Evolutionary conservation across 108 stramenopile genomes (phyloP).

Genomic region (Conticribra weissflogii): DNA sequence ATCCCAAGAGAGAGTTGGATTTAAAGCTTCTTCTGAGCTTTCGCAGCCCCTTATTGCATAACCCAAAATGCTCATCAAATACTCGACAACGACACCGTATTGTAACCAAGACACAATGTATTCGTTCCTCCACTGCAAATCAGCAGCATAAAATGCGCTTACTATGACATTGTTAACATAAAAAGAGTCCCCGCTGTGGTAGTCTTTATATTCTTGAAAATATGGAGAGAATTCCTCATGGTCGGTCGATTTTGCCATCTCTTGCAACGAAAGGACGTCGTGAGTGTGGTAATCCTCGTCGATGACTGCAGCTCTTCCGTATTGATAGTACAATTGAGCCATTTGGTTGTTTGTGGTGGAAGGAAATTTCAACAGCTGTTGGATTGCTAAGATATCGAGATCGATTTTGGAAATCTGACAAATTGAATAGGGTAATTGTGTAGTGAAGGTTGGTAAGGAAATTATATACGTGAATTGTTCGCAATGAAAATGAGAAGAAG

Average conservation of each 20-base stretch:
- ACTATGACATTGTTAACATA: constrained; percentile 66
- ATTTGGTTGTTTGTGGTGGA: constrained; percentile 42
- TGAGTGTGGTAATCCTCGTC: constrained; percentile 61
- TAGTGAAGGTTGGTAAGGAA: too few relatives aligned
- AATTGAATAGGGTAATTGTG: not conserved
- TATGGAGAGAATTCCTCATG: constrained; percentile 63
- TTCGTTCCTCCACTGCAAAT: constrained; percentile 55
- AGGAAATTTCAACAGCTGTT: constrained; percentile 40
- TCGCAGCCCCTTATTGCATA: constrained; percentile 58
- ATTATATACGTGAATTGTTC: too few relatives aligned
- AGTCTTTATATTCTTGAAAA: constrained; percentile 47
- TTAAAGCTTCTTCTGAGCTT: constrained; percentile 34
- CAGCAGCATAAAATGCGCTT: constrained; percentile 53
- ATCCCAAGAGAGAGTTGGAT: constrained; percentile 61
- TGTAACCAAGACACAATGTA: constrained; percentile 58
- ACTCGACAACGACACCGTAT: constrained; percentile 72
- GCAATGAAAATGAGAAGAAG: too few relatives aligned
- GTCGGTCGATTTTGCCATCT: constrained; percentile 52
- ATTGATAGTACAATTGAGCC: constrained; percentile 66
- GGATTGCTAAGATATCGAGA: constrained; percentile 65
- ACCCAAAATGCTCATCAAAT: constrained; percentile 61
- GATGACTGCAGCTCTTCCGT: constrained; percentile 72
- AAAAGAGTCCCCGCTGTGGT: constrained; percentile 53
- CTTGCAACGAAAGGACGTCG: constrained; percentile 57
- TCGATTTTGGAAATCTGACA: constrained; percentile 53